A percentile compares a stretch with the other conserved stretches of the same genome.
Evolutionary conservation across 495 filamentous ascomycete species (phyloP).

Genomic region (Annulohypoxylon moriforme): DNA sequence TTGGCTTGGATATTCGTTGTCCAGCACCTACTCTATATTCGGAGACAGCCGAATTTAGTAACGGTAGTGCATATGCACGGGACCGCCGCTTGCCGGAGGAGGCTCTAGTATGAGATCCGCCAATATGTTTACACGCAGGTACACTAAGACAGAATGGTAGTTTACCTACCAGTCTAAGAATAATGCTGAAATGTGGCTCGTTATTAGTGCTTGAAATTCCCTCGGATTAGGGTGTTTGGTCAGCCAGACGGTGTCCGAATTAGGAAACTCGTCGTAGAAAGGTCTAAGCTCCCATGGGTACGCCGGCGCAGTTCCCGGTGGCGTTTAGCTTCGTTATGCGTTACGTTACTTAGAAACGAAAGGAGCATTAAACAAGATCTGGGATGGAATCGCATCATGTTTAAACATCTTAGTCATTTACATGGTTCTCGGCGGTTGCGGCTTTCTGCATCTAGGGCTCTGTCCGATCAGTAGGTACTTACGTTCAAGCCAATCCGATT

Average conservation of each 20-base stretch:
- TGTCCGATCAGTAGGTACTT: not conserved
- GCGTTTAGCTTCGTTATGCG: constrained; percentile 10
- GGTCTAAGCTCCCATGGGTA: not conserved
- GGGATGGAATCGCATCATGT: not conserved
- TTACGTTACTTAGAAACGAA: constrained; percentile 15
- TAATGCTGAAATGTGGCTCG: constrained; percentile 13
- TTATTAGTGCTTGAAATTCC: constrained; percentile 3
- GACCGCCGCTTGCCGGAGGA: constrained; percentile 11
- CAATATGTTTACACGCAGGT: not conserved
- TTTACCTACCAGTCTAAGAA: constrained; percentile 1
- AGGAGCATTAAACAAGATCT: constrained; percentile 1
- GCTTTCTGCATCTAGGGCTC: not conserved
- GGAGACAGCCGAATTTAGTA: constrained; percentile 2
- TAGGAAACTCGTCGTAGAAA: constrained; percentile 17
- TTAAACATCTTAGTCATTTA: constrained; percentile 2
- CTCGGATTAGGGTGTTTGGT: not conserved
- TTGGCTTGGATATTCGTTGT: not conserved
- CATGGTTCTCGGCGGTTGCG: constrained; percentile 7
- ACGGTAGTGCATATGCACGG: not conserved
- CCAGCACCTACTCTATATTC: not conserved
- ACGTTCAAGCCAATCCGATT: constrained; percentile 12
- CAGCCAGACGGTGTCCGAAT: constrained; percentile 12
- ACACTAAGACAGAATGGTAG: not conserved
- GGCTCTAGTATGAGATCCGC: constrained; percentile 13
- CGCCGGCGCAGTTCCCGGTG: constrained; percentile 11